phyloP scores from a whole-genome alignment of 495 filamentous ascomycete species.

The Aspergillus campestris region DNA sequence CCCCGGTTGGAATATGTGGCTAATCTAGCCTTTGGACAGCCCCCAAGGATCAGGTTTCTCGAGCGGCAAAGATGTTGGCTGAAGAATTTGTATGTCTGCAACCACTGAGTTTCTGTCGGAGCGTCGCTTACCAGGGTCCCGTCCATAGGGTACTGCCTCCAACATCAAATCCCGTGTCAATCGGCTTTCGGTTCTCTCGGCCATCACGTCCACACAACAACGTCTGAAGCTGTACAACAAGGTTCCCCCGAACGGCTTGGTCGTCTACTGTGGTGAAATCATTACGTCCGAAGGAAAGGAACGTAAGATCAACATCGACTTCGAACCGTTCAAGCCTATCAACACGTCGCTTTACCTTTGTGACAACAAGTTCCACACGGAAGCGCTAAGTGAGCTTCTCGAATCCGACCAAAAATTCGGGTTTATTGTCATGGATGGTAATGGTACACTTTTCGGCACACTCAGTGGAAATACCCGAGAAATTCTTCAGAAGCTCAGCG shows the following conservation, averaged over 20 bases:
- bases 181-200: slow-evolving; percentile 90
- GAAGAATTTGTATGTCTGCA: slow-evolving; percentile 85
- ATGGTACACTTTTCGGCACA: slow-evolving; percentile 93
- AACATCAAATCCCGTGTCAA: slow-evolving; percentile 99
- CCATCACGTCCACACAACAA: slow-evolving; percentile 98
- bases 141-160: slow-evolving; percentile 75
- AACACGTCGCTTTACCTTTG: slow-evolving; percentile 98
- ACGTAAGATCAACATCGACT: slow-evolving; percentile 98
- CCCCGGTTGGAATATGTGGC: background rate
- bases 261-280: slow-evolving; percentile 99
- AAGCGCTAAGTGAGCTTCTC: slow-evolving; percentile 89
- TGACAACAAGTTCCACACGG: slow-evolving; percentile 99
- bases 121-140: too few species aligned
- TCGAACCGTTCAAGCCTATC: slow-evolving; percentile 99
- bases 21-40: slow-evolving; percentile 40
- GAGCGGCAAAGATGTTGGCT: slow-evolving; percentile 97
- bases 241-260: slow-evolving; percentile 92
- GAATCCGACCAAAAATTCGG: slow-evolving; percentile 99
- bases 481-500: slow-evolving; percentile 92
- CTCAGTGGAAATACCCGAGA: slow-evolving; percentile 95
- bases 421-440: slow-evolving; percentile 99
- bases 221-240: slow-evolving; percentile 97
- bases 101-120: background rate
- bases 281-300: slow-evolving; percentile 98
- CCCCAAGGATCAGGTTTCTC: slow-evolving; percentile 95